These are phyloP conservation scores for Falciphora oryzae DNA, from an alignment of 2,329 filamentous ascomycete genomes.

Conservation along the genomic window DNA sequence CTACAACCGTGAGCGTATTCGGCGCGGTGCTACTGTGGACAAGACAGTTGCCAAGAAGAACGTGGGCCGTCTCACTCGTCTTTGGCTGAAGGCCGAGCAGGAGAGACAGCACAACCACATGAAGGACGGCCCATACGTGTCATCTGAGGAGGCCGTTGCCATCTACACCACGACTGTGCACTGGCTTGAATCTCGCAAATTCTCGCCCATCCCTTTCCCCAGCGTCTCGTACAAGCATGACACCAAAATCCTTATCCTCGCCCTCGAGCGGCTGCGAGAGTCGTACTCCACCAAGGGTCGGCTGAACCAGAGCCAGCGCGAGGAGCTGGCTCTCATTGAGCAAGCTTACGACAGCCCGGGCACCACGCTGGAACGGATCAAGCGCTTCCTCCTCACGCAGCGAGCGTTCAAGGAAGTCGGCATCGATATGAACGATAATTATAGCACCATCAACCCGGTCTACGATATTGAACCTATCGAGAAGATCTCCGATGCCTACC, in stretches of 20 bases:
- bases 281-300: slow-evolving; percentile 97
- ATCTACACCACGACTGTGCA: slow-evolving; percentile 99
- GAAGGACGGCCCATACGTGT: slow-evolving; percentile 98
- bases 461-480: slow-evolving; percentile 99
- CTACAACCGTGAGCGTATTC: slow-evolving; percentile 96
- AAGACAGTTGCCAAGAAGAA: slow-evolving; percentile 99
- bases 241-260: slow-evolving; percentile 96
- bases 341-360: slow-evolving; percentile 98
- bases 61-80: slow-evolving; percentile 81
- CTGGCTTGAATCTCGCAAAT: slow-evolving; percentile 97
- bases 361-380: slow-evolving; percentile 92
- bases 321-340: slow-evolving; percentile 93
- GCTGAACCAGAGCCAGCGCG: slow-evolving; percentile 93
- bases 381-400: slow-evolving; percentile 93
- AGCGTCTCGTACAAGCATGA: slow-evolving; percentile 99
- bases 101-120: slow-evolving; percentile 99
- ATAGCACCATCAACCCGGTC: slow-evolving; percentile 97
- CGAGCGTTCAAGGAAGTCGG: slow-evolving; percentile 98
- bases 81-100: slow-evolving; percentile 98
- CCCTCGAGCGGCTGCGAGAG: slow-evolving; percentile 85
- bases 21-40: slow-evolving; percentile 92
- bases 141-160: slow-evolving; percentile 94
- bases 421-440: slow-evolving; percentile 99
- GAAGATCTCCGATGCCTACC: slow-evolving; percentile 98
- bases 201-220: slow-evolving; percentile 96